Evolutionary conservation across 352 stramenopile species (phyloP).

Genomic region (Phytophthora pseudosyringae): DNA sequence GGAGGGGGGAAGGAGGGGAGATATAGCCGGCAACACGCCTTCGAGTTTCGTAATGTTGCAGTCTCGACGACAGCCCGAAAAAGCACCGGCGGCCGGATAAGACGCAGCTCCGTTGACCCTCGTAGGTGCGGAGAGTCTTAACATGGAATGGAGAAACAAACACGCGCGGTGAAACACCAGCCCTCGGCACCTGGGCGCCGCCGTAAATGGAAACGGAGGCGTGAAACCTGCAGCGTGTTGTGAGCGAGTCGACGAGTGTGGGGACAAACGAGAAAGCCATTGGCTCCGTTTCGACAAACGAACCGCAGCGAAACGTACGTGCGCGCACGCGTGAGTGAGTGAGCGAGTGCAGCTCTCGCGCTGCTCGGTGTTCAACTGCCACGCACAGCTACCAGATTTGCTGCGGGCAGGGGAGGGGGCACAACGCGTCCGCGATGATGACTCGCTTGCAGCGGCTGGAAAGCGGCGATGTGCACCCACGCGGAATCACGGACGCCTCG

Average conservation of each 20-base stretch:
- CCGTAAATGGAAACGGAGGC: slow-evolving; percentile 27
- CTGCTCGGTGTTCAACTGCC: slow-evolving; percentile 14
- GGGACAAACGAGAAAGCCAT: slow-evolving; percentile 18
- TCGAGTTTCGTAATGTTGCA: slow-evolving; percentile 18
- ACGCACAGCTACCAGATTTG: background rate
- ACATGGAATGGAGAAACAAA: slow-evolving; percentile 36
- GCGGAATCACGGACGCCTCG: slow-evolving; percentile 3
- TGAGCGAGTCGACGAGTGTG: slow-evolving; percentile 14
- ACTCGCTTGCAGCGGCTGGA: slow-evolving; percentile 27
- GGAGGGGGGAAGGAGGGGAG: slow-evolving; percentile 19
- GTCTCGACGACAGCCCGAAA: slow-evolving; percentile 23
- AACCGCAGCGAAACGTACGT: slow-evolving; percentile 26
- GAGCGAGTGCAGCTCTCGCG: background rate
- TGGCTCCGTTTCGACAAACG: slow-evolving; percentile 29
- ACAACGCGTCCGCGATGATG: slow-evolving; percentile 17
- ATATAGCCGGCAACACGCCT: slow-evolving; percentile 29
- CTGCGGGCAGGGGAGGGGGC: background rate
- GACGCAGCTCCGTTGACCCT: slow-evolving; percentile 22
- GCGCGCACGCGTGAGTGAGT: slow-evolving; percentile 9
- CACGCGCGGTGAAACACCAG: slow-evolving; percentile 7
- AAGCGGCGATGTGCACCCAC: background rate
- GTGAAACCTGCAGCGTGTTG: slow-evolving; percentile 11
- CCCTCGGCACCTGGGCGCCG: slow-evolving; percentile 16
- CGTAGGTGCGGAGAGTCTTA: slow-evolving; percentile 16
- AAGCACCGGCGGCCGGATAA: slow-evolving; percentile 30